Evolutionary conservation across 2,329 filamentous ascomycete genomes (phyloP), one percentile per base, ranked within the genome.

Genomic region (Huntiella bhutanensis): DNA sequence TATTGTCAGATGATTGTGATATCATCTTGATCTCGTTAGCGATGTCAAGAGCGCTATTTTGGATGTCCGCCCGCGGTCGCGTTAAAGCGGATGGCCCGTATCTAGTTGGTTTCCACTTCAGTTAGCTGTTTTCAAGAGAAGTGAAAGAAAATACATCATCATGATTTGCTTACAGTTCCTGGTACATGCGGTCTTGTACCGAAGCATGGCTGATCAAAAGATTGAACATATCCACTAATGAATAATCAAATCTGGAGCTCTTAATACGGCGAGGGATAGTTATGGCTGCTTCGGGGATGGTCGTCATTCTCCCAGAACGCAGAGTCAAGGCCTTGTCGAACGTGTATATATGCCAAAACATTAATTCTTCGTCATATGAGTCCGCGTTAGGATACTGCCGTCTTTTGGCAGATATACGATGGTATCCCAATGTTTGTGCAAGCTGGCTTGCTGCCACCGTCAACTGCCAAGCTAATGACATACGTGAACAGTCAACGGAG

Each of bases 391-490:
- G 15, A 15, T 46, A n/a, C 16, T 22, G 32, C 1, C 33, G 10
- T 13, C 17, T 15, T 16, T 38, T 15, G 10, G 33, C n/a, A 17
- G 37, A 43, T 37, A 46, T 39, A 7, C 71, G 67, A 54, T 80
- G 76, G 50, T 74, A 77, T 3, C 76, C 76, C 3, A 78, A 67
- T 0, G 70, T 71, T 53, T 77, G 73, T 51, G 73, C 77, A 45
- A 81, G 62, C 44, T 71, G 67, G 10, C 70, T 69, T 0, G 75
- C 76, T 13, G 68, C 67, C 5, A 69, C 71, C 17, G 68, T 70
- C 13, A 80, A 60, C n/a, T 73, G 70, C 69, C 75, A 77, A n/a
- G 72, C 73, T 3, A 80, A 64, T 0, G 73, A 74, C 1, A 75
- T 73, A 35, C 73, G 71, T 3, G 73, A 75, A 11, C 70, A 64